These are phyloP conservation scores for Wolfiporia cocos DNA, from an alignment of 1,284 basidiomycete species.

Conservation along the genomic window DNA sequence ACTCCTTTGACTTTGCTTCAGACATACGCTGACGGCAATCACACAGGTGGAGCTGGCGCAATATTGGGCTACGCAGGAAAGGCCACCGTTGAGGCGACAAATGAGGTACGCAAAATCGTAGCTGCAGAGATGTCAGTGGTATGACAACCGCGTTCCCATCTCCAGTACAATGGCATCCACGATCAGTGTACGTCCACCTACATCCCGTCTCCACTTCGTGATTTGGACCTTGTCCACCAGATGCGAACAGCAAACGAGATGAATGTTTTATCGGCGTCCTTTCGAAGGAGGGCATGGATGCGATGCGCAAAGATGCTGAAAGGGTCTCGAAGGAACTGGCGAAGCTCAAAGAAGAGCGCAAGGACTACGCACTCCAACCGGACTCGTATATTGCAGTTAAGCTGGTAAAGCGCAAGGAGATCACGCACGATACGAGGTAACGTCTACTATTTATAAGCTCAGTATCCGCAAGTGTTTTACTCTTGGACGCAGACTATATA, in stretches of 20 bases:
- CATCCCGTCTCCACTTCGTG: no score
- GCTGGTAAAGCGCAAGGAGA: conserved; percentile 12
- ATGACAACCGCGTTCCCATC: no score
- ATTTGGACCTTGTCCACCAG: no score
- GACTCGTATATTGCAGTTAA: conserved; percentile 14
- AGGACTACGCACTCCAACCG: conserved; percentile 16
- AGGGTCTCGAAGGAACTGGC: conserved; percentile 14
- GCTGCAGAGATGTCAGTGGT: no score
- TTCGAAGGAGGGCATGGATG: conserved; percentile 13
- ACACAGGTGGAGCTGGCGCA: conserved; percentile 16
- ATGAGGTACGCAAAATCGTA: conserved; percentile 10
- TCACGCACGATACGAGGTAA: conserved; percentile 14
- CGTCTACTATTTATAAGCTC: not conserved
- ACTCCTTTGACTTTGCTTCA: no score
- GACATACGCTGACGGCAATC: no score
- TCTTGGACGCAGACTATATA: conserved; percentile 15
- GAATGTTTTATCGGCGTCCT: conserved; percentile 18
- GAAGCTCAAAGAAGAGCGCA: conserved; percentile 14
- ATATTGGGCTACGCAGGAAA: conserved; percentile 18
- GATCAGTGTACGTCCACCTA: conserved; percentile 18
- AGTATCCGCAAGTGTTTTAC: not conserved
- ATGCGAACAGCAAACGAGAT: conserved; percentile 16
- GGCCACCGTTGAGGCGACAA: conserved; percentile 16
- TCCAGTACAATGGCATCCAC: conserved; percentile 19
- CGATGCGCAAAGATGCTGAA: conserved; percentile 17